Base-by-base conservation (phyloP, 176 grass and related monocot species). In the Ananas comosus region DNA sequence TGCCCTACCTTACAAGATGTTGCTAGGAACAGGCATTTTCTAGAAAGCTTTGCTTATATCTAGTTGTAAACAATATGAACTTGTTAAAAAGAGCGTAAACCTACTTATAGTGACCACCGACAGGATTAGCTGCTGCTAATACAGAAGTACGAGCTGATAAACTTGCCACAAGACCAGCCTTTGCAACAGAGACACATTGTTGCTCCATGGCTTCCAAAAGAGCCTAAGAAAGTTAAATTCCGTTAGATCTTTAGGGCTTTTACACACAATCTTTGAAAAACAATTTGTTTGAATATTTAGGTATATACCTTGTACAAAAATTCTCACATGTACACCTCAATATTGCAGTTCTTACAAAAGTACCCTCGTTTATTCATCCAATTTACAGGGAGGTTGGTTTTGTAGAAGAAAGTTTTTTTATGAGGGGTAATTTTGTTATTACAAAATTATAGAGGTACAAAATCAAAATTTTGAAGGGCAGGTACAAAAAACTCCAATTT, bases 131-230 rank as follows among this genome's bases (percentile, higher is more conserved):
- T 65, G 93, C 93, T 66, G 93, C 93, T 29, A 97, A 76, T 49
- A 97, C 81, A 66, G 93, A 92, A 18, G 93, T 81, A 23, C 86
- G 89, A 71, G 93, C 84, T 76, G 89, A 92, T 76, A 92, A 85
- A 85, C 89, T 97, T 73, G 93, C 93, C 25, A 97, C 93, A 57
- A 97, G 82, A 67, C 93, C 93, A 23, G 93, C 93, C 82, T 97
- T 97, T 81, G 93, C 93, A 49, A 97, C 82, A 54, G 93, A 97
- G 22, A 97, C 93, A 83, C 89, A 90, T 85, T 97, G 93, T 71
- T 92, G 93, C 78, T 92, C 93, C 93, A 97, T 97, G 67, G 93
- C 86, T 90, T 97, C 93, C 28, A 97, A 76, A 66, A 97, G 83
- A 91, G 81, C 86, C 93, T 97, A 80, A 65, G 53, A 85, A 22